phyloP scores from a whole-genome alignment of 2,329 filamentous ascomycete species.

The Xylariaceae sp. region DNA sequence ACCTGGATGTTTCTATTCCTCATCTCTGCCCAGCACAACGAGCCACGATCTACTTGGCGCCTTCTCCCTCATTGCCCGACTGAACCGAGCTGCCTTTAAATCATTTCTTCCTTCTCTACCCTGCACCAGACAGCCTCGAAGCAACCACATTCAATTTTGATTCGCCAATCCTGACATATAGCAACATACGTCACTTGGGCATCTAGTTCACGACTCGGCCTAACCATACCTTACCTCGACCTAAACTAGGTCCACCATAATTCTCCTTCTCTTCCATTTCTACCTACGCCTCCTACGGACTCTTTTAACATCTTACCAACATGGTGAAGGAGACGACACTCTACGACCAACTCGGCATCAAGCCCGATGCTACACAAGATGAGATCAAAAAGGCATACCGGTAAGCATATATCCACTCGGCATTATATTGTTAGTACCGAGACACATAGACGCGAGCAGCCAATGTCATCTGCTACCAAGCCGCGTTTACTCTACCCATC shows the following conservation, averaged over 20 bases:
- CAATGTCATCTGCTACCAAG: constrained; percentile 13
- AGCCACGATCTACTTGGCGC: neutral
- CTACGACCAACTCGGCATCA: constrained; percentile 84
- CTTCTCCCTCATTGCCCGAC: neutral
- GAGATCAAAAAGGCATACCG: constrained; percentile 97
- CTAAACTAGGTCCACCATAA: neutral
- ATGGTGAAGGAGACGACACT: constrained; percentile 95
- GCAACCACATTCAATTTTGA: neutral
- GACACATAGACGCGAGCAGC: no score
- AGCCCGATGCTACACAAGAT: constrained; percentile 81
- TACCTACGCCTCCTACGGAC: neutral
- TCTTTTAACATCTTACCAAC: constrained; percentile 51
- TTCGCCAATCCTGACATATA: constrained; percentile 16
- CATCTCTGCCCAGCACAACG: neutral
- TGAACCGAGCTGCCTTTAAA: no score
- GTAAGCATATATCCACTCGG: constrained; percentile 54
- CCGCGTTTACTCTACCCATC: no score
- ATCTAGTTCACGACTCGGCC: neutral
- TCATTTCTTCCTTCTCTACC: neutral
- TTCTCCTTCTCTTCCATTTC: neutral
- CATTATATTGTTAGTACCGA: no score
- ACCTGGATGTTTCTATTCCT: neutral
- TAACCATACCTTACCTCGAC: neutral
- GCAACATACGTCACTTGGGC: neutral
- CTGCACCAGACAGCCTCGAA: neutral